These are phyloP conservation scores for Casaregolazyma suthepensis DNA, from an alignment of 1,139 yeast genomes.

Conservation along the genomic window DNA sequence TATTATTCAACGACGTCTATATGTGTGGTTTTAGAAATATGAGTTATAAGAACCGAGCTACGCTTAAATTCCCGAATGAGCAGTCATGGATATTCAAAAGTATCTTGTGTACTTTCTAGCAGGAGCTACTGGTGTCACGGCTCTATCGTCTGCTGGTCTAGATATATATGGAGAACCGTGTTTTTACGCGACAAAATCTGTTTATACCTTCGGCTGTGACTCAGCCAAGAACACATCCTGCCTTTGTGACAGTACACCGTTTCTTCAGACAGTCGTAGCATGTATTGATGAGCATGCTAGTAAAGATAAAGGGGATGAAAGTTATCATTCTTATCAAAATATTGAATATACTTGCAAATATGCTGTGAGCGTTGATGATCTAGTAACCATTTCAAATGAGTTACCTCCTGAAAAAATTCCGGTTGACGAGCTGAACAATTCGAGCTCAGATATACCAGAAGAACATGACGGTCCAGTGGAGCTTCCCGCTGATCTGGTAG, in stretches of 20 bases:
- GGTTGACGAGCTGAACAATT: not conserved
- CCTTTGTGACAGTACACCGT: constrained; percentile 10
- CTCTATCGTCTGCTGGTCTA: constrained; percentile 1
- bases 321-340: constrained; percentile 3
- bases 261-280: constrained; percentile 13
- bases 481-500: not conserved
- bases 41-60: not conserved
- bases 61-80: not conserved
- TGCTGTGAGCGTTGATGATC: not conserved
- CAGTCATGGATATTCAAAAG: not conserved
- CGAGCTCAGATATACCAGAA: not conserved
- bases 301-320: not conserved
- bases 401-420: constrained; percentile 3
- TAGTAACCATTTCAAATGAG: constrained; percentile 2
- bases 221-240: constrained; percentile 8
- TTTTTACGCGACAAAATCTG: constrained; percentile 10
- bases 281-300: constrained; percentile 13
- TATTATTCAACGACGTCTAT: not conserved
- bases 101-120: not conserved
- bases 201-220: constrained; percentile 9
- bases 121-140: not conserved
- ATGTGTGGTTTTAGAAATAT: not conserved
- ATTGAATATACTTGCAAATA: constrained; percentile 1
- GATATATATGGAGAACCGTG: constrained; percentile 15
- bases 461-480: constrained; percentile 2